Percentiles rank a stretch among this genome's conserved stretches.
These are phyloP conservation scores for Blechomonas ayalai DNA, from an alignment of 208 protist genomes.

Conservation along the genomic window DNA sequence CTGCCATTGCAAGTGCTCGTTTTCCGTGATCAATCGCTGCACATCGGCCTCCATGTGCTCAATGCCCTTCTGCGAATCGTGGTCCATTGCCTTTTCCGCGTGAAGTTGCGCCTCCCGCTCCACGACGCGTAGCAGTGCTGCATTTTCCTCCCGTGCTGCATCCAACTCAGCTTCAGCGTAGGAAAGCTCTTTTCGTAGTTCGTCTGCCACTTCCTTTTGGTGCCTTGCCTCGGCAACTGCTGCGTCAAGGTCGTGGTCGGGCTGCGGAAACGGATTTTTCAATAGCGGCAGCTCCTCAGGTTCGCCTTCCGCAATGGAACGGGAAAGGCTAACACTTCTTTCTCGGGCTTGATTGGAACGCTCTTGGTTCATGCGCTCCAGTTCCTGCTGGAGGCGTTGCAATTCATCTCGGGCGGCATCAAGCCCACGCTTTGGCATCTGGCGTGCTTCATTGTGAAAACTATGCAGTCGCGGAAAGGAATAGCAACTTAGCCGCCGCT, in stretches of 20 bases:
- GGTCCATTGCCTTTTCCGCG: slow-evolving; percentile 1
- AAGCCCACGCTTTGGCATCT: slow-evolving; percentile 16
- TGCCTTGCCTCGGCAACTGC: not conserved
- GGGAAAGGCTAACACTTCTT: slow-evolving; percentile 2
- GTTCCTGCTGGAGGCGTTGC: slow-evolving; percentile 24
- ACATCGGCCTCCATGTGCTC: slow-evolving; percentile 6
- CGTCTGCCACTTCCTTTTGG: slow-evolving; percentile 3
- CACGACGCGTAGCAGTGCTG: slow-evolving; percentile 9
- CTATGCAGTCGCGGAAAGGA: slow-evolving; percentile 22
- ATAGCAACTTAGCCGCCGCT: slow-evolving; percentile 28
- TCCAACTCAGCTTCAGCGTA: not conserved
- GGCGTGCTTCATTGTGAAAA: slow-evolving; percentile 23
- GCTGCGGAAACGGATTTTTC: not conserved
- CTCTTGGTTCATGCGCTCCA: slow-evolving; percentile 11
- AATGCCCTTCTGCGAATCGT: slow-evolving; percentile 8
- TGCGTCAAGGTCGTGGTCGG: too few relatives aligned
- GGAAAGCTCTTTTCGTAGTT: slow-evolving; percentile 1
- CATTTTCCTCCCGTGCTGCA: slow-evolving; percentile 25
- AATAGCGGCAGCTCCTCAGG: slow-evolving; percentile 6
- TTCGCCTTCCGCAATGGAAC: not conserved
- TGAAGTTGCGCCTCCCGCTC: slow-evolving; percentile 1
- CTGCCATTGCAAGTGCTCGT: too few relatives aligned
- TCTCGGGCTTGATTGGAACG: slow-evolving; percentile 3
- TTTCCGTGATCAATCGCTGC: too few relatives aligned
- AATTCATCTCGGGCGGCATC: slow-evolving; percentile 33